Base-by-base conservation (phyloP, 2,329 filamentous ascomycete genomes). In the Aquanectria penicillioides region DNA sequence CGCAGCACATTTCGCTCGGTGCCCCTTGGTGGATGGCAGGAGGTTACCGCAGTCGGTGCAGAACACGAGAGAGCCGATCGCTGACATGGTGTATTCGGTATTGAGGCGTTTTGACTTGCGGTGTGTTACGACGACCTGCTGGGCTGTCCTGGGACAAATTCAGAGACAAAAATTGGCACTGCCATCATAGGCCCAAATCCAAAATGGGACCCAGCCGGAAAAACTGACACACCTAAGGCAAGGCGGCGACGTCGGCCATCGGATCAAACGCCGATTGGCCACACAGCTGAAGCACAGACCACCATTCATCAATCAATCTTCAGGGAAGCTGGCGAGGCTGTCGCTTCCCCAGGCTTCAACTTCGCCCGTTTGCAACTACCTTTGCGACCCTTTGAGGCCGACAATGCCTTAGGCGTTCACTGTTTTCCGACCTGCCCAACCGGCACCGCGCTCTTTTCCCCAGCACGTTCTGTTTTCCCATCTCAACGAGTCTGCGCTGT, bases 11-110 rank as follows among this genome's bases (percentile, higher is more conserved):
- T 90, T 73, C 93, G 91, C 67, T 87, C 83, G 58, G 88, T 89
- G 60, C 91, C 92, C n/a, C 63, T 89, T 90, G 41, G 91, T 93
- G 49, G 89, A 86, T 50, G 95, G 93, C 34, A 98, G 82, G 4
- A 97, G 83, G 74, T 97, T 97, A 61, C 94, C 94, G 76, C 94
- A 98, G 74, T 94, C 92, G 51, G 85, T 92, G 81, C 94, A 98
- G 77, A 98, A 98, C 29, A 97, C 89, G 34, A 98, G 83, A 49
- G 93, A 94, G 54, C 93, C 94, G 66, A 97, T 93, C 15, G 92
- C 89, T 65, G 94, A 88, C 94, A 97, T 97, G 61, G 68, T 80
- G 56, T 57, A 65, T 63, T 36, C 13, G 48, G 43, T 22, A 20
- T 23, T 17, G 29, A 25, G 31, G 28, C 23, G 33, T 20, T 59